Conservation (phyloP, 352 stramenopile genomes). For the Aphanomyces astaci region DNA sequence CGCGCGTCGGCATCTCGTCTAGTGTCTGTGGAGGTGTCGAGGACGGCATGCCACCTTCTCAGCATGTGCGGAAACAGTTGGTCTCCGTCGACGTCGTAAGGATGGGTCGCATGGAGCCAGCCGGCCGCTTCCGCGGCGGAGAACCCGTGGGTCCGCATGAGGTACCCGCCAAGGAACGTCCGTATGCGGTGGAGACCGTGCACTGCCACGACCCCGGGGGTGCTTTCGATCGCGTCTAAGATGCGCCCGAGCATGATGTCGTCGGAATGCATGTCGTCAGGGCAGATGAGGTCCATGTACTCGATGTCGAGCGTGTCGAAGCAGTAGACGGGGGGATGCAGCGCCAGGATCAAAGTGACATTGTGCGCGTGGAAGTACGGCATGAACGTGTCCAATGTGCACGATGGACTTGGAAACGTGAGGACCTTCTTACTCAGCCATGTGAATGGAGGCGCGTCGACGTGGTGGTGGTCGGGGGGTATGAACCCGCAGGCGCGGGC, state of each 20-base stretch:
- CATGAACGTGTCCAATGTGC: background rate
- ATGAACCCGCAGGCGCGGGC: background rate
- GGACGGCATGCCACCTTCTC: background rate
- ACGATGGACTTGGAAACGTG: background rate
- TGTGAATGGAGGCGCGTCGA: background rate
- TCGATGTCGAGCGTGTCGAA: background rate
- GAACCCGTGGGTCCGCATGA: conserved; percentile 1
- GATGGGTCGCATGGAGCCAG: background rate
- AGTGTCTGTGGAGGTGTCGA: too few relatives aligned
- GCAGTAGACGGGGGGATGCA: background rate
- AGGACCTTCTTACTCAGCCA: conserved; percentile 1
- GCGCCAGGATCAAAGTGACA: background rate
- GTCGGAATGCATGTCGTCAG: background rate
- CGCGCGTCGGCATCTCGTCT: background rate
- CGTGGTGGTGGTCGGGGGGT: background rate
- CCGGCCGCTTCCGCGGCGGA: background rate
- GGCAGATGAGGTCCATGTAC: background rate
- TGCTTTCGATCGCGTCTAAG: background rate
- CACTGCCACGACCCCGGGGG: background rate
- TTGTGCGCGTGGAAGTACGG: conserved; percentile 2
- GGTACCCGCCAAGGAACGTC: background rate
- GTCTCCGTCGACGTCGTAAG: background rate
- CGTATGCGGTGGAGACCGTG: background rate
- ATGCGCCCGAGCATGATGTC: background rate
- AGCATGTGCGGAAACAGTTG: background rate